Percentiles rank a stretch among this genome's conserved stretches.
phyloP scores from a whole-genome alignment of 805 yeast species.

The Candida yuanshanica region DNA sequence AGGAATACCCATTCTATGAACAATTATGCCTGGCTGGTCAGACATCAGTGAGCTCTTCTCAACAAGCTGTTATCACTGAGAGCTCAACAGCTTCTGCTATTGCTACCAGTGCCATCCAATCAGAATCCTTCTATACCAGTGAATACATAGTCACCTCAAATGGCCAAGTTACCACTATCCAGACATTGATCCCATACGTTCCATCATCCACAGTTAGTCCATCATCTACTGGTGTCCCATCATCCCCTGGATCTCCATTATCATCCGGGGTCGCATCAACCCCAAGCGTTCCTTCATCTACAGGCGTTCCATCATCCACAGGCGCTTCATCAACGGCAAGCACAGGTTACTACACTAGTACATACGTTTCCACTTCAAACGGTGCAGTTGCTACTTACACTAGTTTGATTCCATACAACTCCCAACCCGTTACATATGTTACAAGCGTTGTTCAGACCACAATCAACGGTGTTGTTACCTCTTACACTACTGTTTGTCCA shows the following conservation, averaged over 20 bases:
- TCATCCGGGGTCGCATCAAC: too few species aligned
- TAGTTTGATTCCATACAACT: slow-evolving; percentile 16
- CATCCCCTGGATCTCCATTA: too few species aligned
- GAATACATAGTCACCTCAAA: slow-evolving; percentile 13
- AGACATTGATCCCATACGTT: slow-evolving; percentile 19
- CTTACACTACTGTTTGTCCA: slow-evolving; percentile 19
- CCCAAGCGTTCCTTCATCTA: neutral
- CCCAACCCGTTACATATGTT: slow-evolving; percentile 5
- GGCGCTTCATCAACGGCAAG: slow-evolving; percentile 10
- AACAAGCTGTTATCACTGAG: slow-evolving; percentile 2
- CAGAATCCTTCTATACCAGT: neutral
- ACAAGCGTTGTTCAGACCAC: slow-evolving; percentile 16
- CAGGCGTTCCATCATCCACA: slow-evolving; percentile 5
- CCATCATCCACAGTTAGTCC: too few species aligned
- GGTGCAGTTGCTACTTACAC: slow-evolving; percentile 11
- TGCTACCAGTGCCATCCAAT: neutral
- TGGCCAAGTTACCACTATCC: slow-evolving; percentile 8
- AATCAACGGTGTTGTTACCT: slow-evolving; percentile 5
- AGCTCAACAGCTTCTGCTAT: slow-evolving; percentile 6
- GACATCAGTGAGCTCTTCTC: neutral
- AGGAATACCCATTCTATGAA: slow-evolving; percentile 22
- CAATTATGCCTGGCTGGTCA: slow-evolving; percentile 9
- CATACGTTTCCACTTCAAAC: slow-evolving; percentile 13
- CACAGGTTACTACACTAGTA: too few species aligned
- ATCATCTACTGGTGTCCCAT: too few species aligned